These are phyloP conservation scores for Candida sp. DNA, from an alignment of 1,139 yeast species.

Conservation along the genomic window DNA sequence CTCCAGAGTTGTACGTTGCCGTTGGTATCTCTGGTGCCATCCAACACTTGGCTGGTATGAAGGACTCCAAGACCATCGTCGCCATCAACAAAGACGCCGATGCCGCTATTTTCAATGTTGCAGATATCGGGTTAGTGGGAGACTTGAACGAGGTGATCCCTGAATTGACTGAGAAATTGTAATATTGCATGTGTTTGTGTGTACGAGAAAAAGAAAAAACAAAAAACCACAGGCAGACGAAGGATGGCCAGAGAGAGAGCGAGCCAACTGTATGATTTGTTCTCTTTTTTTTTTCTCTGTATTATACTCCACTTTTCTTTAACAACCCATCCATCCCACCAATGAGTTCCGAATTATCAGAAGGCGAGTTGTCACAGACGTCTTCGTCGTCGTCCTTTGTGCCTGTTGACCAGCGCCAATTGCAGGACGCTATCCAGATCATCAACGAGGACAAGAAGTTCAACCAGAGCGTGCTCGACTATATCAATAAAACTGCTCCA, in stretches of 20 bases:
- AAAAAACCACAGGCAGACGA: not conserved
- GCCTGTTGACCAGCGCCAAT: slow-evolving; percentile 38
- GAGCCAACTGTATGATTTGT: not conserved
- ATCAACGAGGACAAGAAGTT: slow-evolving; percentile 80
- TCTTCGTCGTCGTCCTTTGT: slow-evolving; percentile 45
- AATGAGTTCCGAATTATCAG: slow-evolving; percentile 3
- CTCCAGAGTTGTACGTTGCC: slow-evolving; percentile 93
- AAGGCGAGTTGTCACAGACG: slow-evolving; percentile 9
- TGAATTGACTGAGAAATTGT: slow-evolving; percentile 78
- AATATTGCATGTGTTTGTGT: slow-evolving; percentile 6
- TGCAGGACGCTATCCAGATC: slow-evolving; percentile 61
- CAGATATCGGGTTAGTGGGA: slow-evolving; percentile 90
- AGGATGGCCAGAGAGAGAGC: no score
- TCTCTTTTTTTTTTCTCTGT: not conserved
- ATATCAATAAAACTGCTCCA: slow-evolving; percentile 39
- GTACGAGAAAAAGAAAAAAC: not conserved
- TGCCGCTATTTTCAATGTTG: slow-evolving; percentile 91
- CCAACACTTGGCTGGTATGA: slow-evolving; percentile 99
- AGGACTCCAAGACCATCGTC: slow-evolving; percentile 91
- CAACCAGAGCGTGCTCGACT: slow-evolving; percentile 42
- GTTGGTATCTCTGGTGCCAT: slow-evolving; percentile 97
- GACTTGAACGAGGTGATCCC: slow-evolving; percentile 88
- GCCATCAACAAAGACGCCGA: slow-evolving; percentile 96
- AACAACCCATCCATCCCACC: not conserved
- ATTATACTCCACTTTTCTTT: not conserved